Percentiles rank a stretch among this genome's conserved stretches.
phyloP scores from a whole-genome alignment of 148 eudicot genomes.

The Gaultheria prostrata region DNA sequence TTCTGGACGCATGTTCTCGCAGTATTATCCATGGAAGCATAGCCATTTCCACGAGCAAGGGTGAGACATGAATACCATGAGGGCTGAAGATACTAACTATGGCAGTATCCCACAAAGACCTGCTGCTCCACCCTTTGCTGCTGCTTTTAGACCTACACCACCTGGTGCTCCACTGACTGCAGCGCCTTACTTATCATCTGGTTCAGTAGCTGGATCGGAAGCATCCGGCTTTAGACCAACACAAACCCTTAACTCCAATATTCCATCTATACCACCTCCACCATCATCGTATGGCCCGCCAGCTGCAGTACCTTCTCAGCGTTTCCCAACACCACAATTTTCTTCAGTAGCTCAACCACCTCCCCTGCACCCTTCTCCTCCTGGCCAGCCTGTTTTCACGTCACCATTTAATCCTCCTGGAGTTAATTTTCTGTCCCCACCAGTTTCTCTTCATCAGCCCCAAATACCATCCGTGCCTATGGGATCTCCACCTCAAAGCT shows the following conservation, averaged over 20 bases:
- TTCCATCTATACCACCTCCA: conserved; percentile 29
- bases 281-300: conserved; percentile 43
- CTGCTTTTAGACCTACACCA: conserved; percentile 53
- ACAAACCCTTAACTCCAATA: conserved; percentile 35
- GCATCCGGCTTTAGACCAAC: conserved; percentile 50
- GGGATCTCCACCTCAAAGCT: conserved; percentile 46
- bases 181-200: conserved; percentile 40
- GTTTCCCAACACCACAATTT: conserved; percentile 55
- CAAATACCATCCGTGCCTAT: conserved; percentile 34
- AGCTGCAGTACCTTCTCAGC: conserved; percentile 51
- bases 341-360: conserved; percentile 45
- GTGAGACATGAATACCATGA: conserved; percentile 44
- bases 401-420: conserved; percentile 53
- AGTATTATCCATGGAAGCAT: background rate
- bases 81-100: conserved; percentile 65
- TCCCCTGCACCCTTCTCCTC: conserved; percentile 34
- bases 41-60: conserved; percentile 3
- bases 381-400: conserved; percentile 47
- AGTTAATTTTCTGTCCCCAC: conserved; percentile 25
- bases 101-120: conserved; percentile 56
- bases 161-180: conserved; percentile 38
- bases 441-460: conserved; percentile 23
- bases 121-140: conserved; percentile 60
- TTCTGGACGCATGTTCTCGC: background rate
- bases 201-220: conserved; percentile 43